Evolutionary conservation across 1,284 basidiomycete species (phyloP).

Genomic region (Apiotrichum sp.): DNA sequence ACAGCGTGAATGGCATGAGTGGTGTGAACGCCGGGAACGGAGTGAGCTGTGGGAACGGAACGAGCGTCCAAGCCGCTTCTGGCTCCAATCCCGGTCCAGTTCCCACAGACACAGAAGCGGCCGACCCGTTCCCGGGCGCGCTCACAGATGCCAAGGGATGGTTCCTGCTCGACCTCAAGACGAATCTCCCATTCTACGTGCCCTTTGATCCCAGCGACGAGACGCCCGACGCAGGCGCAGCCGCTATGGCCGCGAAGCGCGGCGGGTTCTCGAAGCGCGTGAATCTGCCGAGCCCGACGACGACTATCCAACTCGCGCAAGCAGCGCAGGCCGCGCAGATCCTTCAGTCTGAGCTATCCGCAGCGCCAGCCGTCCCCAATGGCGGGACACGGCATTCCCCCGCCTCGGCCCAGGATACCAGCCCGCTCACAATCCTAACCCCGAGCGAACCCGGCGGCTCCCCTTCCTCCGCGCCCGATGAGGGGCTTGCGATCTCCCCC

Average conservation of each 20-base stretch:
- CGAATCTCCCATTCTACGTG: background rate
- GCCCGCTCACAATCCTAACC: background rate
- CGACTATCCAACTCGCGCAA: no score
- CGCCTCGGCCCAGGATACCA: background rate
- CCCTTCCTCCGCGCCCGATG: background rate
- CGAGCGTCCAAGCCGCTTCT: no score
- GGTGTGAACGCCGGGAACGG: background rate
- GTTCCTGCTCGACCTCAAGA: constrained; percentile 1
- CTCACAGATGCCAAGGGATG: background rate
- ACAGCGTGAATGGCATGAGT: no score
- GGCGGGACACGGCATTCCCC: no score
- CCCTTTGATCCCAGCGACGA: background rate
- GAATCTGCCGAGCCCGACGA: no score
- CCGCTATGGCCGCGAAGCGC: no score
- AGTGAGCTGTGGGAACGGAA: no score
- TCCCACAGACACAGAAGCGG: background rate
- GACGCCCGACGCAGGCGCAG: background rate
- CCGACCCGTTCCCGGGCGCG: background rate
- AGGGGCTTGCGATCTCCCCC: background rate
- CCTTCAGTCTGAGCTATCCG: no score
- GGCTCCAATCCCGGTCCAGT: background rate
- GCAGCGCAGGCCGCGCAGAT: no score
- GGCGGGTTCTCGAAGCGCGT: no score
- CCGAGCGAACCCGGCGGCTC: background rate
- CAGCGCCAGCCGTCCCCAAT: no score